Evolutionary conservation across 805 yeast species (phyloP), one percentile per base, ranked within the genome.

Genomic region (Candida gorgasii): DNA sequence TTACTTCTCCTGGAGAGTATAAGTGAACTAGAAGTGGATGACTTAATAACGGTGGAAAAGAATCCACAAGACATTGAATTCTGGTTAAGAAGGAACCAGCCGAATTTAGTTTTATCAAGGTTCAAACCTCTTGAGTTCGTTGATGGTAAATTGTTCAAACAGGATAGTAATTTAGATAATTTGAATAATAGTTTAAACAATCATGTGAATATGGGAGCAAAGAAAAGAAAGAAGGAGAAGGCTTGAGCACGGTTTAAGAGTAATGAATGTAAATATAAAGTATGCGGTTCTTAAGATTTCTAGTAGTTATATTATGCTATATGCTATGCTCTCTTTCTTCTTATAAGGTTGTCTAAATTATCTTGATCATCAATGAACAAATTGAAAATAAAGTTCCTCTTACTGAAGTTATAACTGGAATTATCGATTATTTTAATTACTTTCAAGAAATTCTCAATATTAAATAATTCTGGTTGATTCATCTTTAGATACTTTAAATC

Each of bases 371-470:
- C 76, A 17, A 61, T 49, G 49, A 86, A 78, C 40, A 85, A 63
- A 32, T 82, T 90, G 52, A 83, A 75, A 12, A 89, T 65, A 54
- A 81, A 84, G 48, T 79, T 72, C 27, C 95, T 66, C 14, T 79
- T 79, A 3, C 78, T 77, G 40, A 77, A 79, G 49, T 82, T 77
- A 60, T 79, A 86, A 73, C 75, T 69, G 63, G 89, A 58, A 60
- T 68, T 50, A 71, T 85, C 73, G 72, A 73, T 53, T 68, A 72
- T 42, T 63, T 71, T 62, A 70, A 68, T 39, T 68, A 80, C 54
- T 71, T 73, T 59, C 57, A 69, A 55, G 41, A 86, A 80, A 2
- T 69, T 76, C 9, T 79, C 74, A 42, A 73, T 75, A 35, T 76
- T 80, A 60, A 87, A 82, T 20, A 73, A 58, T 7, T 69, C 68